These are phyloP conservation scores for Xerocomellus intermedius DNA, from an alignment of 768 basidiomycete genomes.

Conservation along the genomic window DNA sequence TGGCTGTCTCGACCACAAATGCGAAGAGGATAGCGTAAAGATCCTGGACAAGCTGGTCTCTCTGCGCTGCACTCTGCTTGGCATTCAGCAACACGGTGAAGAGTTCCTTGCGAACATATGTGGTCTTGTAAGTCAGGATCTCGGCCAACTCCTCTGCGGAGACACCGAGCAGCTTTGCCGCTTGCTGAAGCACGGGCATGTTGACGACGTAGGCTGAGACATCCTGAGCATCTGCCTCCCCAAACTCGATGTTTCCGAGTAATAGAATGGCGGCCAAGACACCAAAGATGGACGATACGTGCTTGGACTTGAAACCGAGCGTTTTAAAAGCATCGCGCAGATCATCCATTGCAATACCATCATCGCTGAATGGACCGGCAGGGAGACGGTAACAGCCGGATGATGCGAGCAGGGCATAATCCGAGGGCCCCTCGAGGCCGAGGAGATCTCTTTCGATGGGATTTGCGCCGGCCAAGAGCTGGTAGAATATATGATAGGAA, in stretches of 20 bases:
- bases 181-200: constrained; percentile 46
- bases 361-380: constrained; percentile 60
- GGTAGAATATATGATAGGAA: constrained; percentile 67
- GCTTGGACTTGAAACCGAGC: constrained; percentile 63
- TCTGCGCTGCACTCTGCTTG: constrained; percentile 49
- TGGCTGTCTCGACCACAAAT: constrained; percentile 62
- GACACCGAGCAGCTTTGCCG: constrained; percentile 51
- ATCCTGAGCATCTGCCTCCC: constrained; percentile 52
- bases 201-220: constrained; percentile 53
- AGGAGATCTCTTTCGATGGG: constrained; percentile 53
- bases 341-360: constrained; percentile 56
- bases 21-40: constrained; percentile 65
- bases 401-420: constrained; percentile 55
- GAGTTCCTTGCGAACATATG: constrained; percentile 57
- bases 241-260: constrained; percentile 58
- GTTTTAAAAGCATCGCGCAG: constrained; percentile 53
- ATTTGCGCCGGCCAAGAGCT: constrained; percentile 58
- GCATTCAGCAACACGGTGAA: constrained; percentile 54
- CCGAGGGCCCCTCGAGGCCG: constrained; percentile 55
- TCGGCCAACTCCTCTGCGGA: constrained; percentile 52
- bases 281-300: constrained; percentile 51
- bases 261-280: constrained; percentile 53
- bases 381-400: constrained; percentile 66
- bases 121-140: constrained; percentile 54
- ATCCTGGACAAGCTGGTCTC: constrained; percentile 54